These are phyloP conservation scores for Pichia sp. DNA, from an alignment of 1,139 yeast genomes.

Conservation along the genomic window DNA sequence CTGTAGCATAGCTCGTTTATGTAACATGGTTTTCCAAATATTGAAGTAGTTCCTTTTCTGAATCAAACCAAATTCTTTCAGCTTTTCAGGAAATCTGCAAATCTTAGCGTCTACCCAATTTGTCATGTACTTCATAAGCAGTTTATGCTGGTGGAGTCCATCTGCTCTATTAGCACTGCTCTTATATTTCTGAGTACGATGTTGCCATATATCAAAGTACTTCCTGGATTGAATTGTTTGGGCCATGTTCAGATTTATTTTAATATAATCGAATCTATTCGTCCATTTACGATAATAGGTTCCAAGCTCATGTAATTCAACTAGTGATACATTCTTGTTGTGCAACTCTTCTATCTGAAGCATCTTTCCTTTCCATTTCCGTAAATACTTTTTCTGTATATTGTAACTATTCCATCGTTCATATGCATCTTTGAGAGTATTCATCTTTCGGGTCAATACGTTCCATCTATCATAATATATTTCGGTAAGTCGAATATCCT, in stretches of 20 bases:
- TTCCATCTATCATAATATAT: conserved; percentile 19
- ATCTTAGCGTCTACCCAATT: conserved; percentile 6
- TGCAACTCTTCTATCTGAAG: too few relatives aligned
- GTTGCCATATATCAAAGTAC: too few relatives aligned
- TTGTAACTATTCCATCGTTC: too few relatives aligned
- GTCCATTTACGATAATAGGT: too few relatives aligned
- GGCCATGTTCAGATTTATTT: too few relatives aligned
- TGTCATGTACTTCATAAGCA: neutral
- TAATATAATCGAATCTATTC: too few relatives aligned
- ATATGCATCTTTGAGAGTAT: neutral
- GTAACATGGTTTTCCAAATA: conserved; percentile 3
- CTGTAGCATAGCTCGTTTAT: too few relatives aligned
- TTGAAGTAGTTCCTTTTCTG: conserved; percentile 2
- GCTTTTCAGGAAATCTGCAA: neutral
- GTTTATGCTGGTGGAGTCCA: neutral
- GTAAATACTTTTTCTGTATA: neutral
- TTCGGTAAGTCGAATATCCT: conserved; percentile 14
- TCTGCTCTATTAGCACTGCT: conserved; percentile 3
- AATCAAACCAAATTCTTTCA: neutral
- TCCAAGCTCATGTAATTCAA: too few relatives aligned
- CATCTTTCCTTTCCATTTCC: too few relatives aligned
- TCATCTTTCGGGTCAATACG: conserved; percentile 7
- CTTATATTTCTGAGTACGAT: too few relatives aligned
- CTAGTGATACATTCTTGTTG: too few relatives aligned
- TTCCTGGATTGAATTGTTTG: too few relatives aligned